Conservation (phyloP, 306 rosid genomes). For the Fagus sylvatica region DNA sequence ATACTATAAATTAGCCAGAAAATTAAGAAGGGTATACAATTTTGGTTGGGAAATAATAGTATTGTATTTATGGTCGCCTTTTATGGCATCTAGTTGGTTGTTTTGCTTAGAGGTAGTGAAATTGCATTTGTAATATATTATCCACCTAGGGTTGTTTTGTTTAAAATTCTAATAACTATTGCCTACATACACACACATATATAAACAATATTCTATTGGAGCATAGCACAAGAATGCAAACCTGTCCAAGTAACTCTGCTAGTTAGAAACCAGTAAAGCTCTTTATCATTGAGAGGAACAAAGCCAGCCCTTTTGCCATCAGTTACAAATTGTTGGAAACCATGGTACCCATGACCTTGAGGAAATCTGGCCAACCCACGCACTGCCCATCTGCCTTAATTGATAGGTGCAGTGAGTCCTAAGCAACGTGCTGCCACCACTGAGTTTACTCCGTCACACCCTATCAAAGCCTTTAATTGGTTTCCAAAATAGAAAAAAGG, state of each 20-base stretch:
- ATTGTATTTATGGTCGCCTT: too few relatives aligned
- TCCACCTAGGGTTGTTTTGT: too few relatives aligned
- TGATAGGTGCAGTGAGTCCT: slow-evolving; percentile 17
- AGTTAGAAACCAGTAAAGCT: slow-evolving; percentile 24
- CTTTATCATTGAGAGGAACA: slow-evolving; percentile 18
- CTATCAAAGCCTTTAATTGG: slow-evolving; percentile 23
- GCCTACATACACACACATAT: too few relatives aligned
- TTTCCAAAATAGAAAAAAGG: too few relatives aligned
- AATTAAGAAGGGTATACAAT: too few relatives aligned
- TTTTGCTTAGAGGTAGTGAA: too few relatives aligned
- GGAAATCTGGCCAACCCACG: slow-evolving; percentile 32
- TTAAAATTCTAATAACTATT: too few relatives aligned
- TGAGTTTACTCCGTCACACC: slow-evolving; percentile 41
- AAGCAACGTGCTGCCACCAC: slow-evolving; percentile 26
- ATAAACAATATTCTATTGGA: too few relatives aligned
- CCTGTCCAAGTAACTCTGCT: background rate
- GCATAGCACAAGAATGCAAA: background rate
- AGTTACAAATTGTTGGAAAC: background rate
- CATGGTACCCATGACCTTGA: slow-evolving; percentile 26
- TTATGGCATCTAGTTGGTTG: too few relatives aligned
- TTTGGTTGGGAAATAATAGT: too few relatives aligned
- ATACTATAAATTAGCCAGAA: too few relatives aligned
- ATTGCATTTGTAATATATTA: too few relatives aligned
- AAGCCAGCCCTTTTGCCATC: slow-evolving; percentile 26
- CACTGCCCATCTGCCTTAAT: slow-evolving; percentile 22